Evolutionary conservation across 2,329 filamentous ascomycete genomes (phyloP), one percentile per base, ranked within the genome.

Genomic region (Cadophora gregata): DNA sequence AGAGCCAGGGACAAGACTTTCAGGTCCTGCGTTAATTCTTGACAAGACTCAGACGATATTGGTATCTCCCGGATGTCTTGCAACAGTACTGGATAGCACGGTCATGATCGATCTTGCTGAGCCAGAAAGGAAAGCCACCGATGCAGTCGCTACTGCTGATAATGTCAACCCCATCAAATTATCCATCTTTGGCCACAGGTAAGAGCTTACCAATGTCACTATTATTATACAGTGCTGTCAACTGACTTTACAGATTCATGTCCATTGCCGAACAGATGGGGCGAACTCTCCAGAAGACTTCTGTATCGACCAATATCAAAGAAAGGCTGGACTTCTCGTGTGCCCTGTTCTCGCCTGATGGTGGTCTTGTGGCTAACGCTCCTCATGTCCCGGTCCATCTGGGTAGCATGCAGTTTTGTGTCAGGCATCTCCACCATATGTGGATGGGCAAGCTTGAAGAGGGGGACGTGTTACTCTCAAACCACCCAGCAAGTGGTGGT

Each of bases 401-500:
- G 16, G 38, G 38, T 19, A 42, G 38, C 38, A 42, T 42, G 38
- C 38, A 42, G 19, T 42, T 42, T 42, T 42, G 38, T 19, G 38
- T 42, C 38, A 42, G 38, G 14, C 38, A 42, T 42, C 38, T 42
- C 6, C 38, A 42, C 38, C 38, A 42, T 16, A 42, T 42, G 38
- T 42, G 38, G 38, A 42, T 42, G 38, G 38, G 38, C 14, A 42
- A 42, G 14, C 38, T 42, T 42, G 38, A 42, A 42, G 38, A 42
- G 6, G 38, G 38, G 12, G 38, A 42, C 14, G 38, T 42, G 5
- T 16, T 42, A 16, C 38, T 42, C 38, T 42, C 38, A 16, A 42
- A 42, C 14, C 38, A 42, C 14, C 42, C 91, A 93, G 3, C 85
- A 93, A 63, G 93, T 72, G 92, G 92, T 45, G 92, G 92, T 19